Base-by-base conservation (phyloP, 192 early-diverging fungal species). In the Podila epicladia region DNA sequence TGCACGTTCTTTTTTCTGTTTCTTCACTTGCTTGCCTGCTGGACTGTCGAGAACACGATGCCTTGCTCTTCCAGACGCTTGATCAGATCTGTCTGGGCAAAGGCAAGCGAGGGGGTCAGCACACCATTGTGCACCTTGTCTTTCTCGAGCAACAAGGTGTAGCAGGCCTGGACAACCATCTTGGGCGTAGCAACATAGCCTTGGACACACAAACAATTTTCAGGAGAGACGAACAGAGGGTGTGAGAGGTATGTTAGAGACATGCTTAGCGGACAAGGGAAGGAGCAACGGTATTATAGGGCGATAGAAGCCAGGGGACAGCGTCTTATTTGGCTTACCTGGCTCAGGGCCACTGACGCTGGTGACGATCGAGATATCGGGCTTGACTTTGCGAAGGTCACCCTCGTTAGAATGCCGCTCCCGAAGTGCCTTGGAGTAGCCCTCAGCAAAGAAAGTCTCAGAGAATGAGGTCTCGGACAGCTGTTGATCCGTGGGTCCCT, bases 111-210 rank as follows among this genome's bases (percentile, higher is more conserved):
- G 24, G 89, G 85, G 0, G 87, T 88, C 26, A 88, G 55, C 0
- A 90, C 89, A 28, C 89, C 89, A 6, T 72, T 60, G 24, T 87
- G 87, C 9, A 90, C 66, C 26, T 72, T 31, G 5, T 69, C 64
- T 41, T 87, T 85, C 31, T 90, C 75, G 22, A 68, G 53, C 35
- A 90, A 71, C 55, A 93, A 68, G 17, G 83, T 73, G 51, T 83
- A 83, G 11, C 90, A 90, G 71, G 85, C 84, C 63, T 87, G 84
- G 53, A 92, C 75, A 7, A 85, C 82, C 49, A 86, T 80, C 51
- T 85, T 85, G 48, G 91, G 89, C 8, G 92, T 93, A 28, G 90
- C 83, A 4, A 88, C 87, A 73, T 93, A 92, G 9, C 88, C 75
- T 78, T 41, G 5, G 48, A 5, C 22, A 5, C 17, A 11, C 9